These are phyloP conservation scores for Aquanectria penicillioides DNA, from an alignment of 2,329 filamentous ascomycete species.

Conservation along the genomic window DNA sequence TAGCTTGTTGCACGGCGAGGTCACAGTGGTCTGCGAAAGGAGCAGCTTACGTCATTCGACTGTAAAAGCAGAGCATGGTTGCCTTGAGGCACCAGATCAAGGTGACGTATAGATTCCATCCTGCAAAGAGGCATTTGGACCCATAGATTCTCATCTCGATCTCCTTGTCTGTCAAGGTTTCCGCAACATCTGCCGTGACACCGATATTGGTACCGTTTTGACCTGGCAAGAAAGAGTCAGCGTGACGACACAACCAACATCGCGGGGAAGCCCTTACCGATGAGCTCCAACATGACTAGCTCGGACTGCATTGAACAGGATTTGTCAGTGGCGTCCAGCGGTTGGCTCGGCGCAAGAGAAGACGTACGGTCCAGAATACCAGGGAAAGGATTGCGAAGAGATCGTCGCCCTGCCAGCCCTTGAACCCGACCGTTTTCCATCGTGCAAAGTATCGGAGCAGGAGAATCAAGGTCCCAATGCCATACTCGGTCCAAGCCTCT, in stretches of 20 bases:
- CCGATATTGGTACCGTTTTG: conserved; percentile 52
- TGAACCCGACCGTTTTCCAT: conserved; percentile 51
- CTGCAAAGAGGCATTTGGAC: conserved; percentile 47
- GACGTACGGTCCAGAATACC: conserved; percentile 51
- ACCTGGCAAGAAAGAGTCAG: conserved; percentile 39
- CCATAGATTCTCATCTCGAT: conserved; percentile 45
- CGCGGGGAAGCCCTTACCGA: too few species aligned
- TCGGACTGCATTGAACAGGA: conserved; percentile 29
- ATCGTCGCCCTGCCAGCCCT: conserved; percentile 55
- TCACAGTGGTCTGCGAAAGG: background rate
- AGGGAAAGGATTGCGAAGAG: conserved; percentile 50
- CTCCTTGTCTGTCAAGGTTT: conserved; percentile 43
- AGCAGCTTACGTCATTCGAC: conserved; percentile 51
- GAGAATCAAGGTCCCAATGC: conserved; percentile 49
- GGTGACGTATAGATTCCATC: conserved; percentile 54
- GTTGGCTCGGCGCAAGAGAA: background rate
- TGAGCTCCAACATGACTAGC: conserved; percentile 46
- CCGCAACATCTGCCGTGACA: conserved; percentile 44
- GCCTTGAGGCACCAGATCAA: conserved; percentile 56
- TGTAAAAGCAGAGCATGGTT: conserved; percentile 55
- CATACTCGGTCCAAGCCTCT: conserved; percentile 57
- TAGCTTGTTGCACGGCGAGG: background rate
- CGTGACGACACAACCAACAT: background rate
- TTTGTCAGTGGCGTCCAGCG: background rate
- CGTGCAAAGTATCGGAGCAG: conserved; percentile 52